phyloP scores from a whole-genome alignment of 768 basidiomycete species.

The Sutorius australiensis region DNA sequence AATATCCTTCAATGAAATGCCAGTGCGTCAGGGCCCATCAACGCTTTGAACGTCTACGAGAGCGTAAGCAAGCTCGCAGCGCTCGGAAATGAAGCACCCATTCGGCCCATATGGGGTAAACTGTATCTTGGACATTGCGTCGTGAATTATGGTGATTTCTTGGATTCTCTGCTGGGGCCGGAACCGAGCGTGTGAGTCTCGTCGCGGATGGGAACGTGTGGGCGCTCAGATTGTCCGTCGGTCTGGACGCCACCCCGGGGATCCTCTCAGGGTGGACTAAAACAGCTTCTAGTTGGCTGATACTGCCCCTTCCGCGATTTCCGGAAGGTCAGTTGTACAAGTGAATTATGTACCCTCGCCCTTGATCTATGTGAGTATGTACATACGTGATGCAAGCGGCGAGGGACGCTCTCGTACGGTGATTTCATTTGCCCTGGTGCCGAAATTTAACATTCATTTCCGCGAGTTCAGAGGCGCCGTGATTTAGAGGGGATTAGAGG shows the following conservation, averaged over 20 bases:
- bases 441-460: conserved; percentile 2
- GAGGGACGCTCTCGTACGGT: background rate
- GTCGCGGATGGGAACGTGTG: background rate
- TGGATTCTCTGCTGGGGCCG: background rate
- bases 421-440: background rate
- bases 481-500: background rate
- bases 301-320: background rate
- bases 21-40: background rate
- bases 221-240: background rate
- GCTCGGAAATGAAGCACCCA: background rate
- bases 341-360: background rate
- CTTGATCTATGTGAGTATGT: background rate
- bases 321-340: background rate
- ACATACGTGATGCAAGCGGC: no score
- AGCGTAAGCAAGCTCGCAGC: background rate
- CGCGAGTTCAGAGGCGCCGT: background rate
- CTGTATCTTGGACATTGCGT: background rate
- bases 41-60: background rate
- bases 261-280: background rate
- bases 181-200: background rate
- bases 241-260: background rate
- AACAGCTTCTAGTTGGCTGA: background rate
- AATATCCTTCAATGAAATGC: background rate
- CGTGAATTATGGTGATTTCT: background rate
- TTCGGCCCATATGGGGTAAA: background rate